Base-by-base conservation (phyloP, 805 yeast species). In the Suhomyces kilbournensis region DNA sequence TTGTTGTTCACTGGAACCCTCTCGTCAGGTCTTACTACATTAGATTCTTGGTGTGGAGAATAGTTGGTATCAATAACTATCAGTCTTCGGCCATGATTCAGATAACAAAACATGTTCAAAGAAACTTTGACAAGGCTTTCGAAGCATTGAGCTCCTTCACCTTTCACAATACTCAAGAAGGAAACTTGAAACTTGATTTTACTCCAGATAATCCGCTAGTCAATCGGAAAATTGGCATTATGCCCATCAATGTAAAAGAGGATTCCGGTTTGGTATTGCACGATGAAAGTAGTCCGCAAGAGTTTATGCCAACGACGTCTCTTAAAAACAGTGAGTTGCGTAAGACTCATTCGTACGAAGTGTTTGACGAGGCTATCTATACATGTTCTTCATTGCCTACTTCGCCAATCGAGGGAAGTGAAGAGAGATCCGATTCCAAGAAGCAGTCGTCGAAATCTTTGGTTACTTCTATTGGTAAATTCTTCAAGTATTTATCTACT, bases 1-100 rank as follows among this genome's bases (percentile, higher is more conserved):
- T 79, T 54, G 83, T 90, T 60, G 79, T 84, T 38, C 96, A 90
- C 67, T 90, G 96, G 90, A 80, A 84, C 60, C 91, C 96, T 3
- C 66, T 89, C 15, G 84, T 88, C 22, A 73, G 96, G 35, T 78
- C 86, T 3, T 87, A 84, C 60, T 90, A 84, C 64, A 74, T 80
- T 46, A 73, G 91, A 40, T 72, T 90, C 20, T 53, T 90, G 15
- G 76, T 88, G 46, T 90, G 93, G 87, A 79, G 89, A 56, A 66
- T 85, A 44, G 66, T 71, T 63, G 72, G 85, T 54, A 51, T 71
- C 43, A 72, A 74, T 56, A 73, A 72, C 57, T 66, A 59, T 56
- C 74, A 71, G 51, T 64, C 68, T n/a, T 67, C 76, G 1, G 56
- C 57, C 20, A 58, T 69, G 46, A 63, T 73, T 7, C 63, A 64